Evolutionary conservation across 2,329 filamentous ascomycete genomes (phyloP), one percentile per base, ranked within the genome.

Genomic region (Geosmithia putterillii): DNA sequence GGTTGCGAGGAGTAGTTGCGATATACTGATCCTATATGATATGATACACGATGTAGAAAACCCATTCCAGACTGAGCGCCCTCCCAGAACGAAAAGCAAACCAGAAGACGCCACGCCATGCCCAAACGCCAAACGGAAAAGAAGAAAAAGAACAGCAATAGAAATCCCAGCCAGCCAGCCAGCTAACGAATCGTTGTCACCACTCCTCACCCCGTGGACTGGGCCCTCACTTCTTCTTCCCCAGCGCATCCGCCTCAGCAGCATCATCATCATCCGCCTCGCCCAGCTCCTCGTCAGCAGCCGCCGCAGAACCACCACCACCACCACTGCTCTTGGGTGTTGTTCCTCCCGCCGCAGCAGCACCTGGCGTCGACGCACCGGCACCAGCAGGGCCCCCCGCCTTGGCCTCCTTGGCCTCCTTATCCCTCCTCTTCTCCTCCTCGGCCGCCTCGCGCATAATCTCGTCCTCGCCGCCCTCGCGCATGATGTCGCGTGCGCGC

Each of bases 401-500:
- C 6, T 32, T 32, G 19, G 36, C 47, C 45, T 18, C 44, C 46
- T 38, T 49, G 34, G 47, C 48, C n/a, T 54, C 54, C 49, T 61
- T 62, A 20, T 61, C 59, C 42, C 53, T 55, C 46, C 50, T 59
- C 53, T 64, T 63, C 42, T 63, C 62, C 50, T 68, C 65, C 23
- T 66, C 65, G 6, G 64, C 66, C 7, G 67, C 67, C 23, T 72
- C 71, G 58, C 71, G 73, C 56, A 72, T 69, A 41, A 80, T 70
- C 46, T 73, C 72, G 38, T 77, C 59, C 46, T 80, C 80, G 57
- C 79, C 79, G 57, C 81, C 79, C 51, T 82, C 81, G 42, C 76
- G 76, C 50, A 89, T 76, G 42, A 79, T 76, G 66, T 89, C 88
- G 48, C 88, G 72, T 42, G 86, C 83, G 55, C 83, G 78, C 59